These are phyloP conservation scores for Brettanomyces bruxellensis DNA, from an alignment of 805 yeast genomes.

Conservation along the genomic window DNA sequence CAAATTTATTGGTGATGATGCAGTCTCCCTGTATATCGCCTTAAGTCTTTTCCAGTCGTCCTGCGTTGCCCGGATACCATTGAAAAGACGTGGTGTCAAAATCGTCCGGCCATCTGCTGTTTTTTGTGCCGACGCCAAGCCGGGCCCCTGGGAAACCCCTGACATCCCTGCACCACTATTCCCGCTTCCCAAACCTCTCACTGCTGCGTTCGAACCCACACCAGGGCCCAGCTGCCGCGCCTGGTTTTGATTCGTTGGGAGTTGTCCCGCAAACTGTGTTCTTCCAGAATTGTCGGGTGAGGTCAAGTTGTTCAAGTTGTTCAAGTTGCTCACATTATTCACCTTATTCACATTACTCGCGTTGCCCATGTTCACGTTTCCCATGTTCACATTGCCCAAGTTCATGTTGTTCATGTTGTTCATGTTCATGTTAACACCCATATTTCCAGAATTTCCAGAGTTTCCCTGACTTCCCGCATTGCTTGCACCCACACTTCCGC, in stretches of 20 bases:
- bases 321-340: too few species aligned
- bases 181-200: background rate
- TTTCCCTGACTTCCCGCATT: background rate
- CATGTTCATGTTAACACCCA: conserved; percentile 14
- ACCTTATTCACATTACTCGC: too few species aligned
- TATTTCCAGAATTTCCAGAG: conserved; percentile 4
- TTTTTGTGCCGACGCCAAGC: conserved; percentile 3
- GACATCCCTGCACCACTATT: background rate
- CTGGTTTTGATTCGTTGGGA: conserved; percentile 27
- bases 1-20: conserved; percentile 54
- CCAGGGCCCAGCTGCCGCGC: background rate
- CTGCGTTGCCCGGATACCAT: conserved; percentile 36
- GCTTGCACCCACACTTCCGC: conserved; percentile 5
- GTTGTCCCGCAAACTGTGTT: conserved; percentile 9
- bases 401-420: conserved; percentile 4
- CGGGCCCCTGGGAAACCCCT: conserved; percentile 6
- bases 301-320: background rate
- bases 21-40: conserved; percentile 59
- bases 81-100: conserved; percentile 20
- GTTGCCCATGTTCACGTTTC: conserved; percentile 9
- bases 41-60: conserved; percentile 57
- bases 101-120: background rate
- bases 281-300: conserved; percentile 2
- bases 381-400: conserved; percentile 6
- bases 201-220: background rate